Base-by-base conservation (phyloP, 2,329 filamentous ascomycete species). In the Sporothrix pallida region DNA sequence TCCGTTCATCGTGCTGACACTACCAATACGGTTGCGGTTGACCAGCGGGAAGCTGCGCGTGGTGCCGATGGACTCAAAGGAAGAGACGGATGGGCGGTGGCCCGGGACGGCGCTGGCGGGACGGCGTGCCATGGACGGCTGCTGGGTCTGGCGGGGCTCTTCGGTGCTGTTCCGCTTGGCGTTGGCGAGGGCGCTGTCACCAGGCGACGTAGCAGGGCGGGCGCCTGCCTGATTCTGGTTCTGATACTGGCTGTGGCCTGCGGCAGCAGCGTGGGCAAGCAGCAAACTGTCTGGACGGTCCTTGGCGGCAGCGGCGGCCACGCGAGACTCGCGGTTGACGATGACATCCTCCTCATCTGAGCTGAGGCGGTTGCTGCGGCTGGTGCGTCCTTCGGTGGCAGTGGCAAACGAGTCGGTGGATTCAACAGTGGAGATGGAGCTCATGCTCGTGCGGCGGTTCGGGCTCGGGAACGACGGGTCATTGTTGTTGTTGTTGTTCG, bases 21-120 rank as follows among this genome's bases (percentile, higher is more conserved):
- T 75, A 67, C 60, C 58, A 17, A 74, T 44, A 12, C 75, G 74
- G 60, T 72, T 77, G 62, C 76, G 74, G 52, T 76, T 78, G 9
- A 90, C 85, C 5, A 91, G 82, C 0, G 89, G 89, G 75, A 91
- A 91, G 78, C 88, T 91, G 76, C 89, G 84, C 70, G 85, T 87
- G 0, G 89, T 90, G 17, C 87, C 87, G 0, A 83, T 85, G 0
- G 88, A 91, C 63, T 87, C 86, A 74, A 89, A 84, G 0, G 88
- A 89, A 3, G 88, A 87, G 26, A 87, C 80, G 0, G 88, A 89
- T 6, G 88, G 87, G 1, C 87, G 87, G 77, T 90, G 87, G 72
- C 83, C 69, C 4, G 72, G 80, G 26, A 81, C 80, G 1, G 80
- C 78, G 58, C 81, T 82, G 67, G 83, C 85, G 70, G 86, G 85